Evolutionary conservation across 2,329 filamentous ascomycete species (phyloP), one percentile per base, ranked within the genome.

Genomic region (Neoascochyta sp.): DNA sequence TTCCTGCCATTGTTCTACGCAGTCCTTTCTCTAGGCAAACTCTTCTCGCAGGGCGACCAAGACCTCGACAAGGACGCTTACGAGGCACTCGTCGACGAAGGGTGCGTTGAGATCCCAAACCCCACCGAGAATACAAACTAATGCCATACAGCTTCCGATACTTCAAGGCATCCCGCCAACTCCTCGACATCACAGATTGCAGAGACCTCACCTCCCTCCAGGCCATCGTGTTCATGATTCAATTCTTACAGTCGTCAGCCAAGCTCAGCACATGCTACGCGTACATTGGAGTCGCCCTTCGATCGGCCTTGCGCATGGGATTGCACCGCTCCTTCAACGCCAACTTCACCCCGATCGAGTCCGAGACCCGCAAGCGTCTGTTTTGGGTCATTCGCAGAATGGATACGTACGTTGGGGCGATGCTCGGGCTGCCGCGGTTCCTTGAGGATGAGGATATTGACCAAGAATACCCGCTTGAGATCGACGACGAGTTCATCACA

Each of bases 101-200:
- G 69, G 57, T 66, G 47, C 38, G 54, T 40, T 17, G 7, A 13
- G 4, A 8, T 30, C 8, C 8, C 7, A 8, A 12, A 9, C 17
- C 8, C n/a, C n/a, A 22, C 14, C 5, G 1, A 9, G 13, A 9
- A 8, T 9, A 11, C n/a, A 9, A 13, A 8, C 49, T 60, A 27
- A 61, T 29, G 11, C n/a, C 12, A 3, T 9, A 5, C 24, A 68
- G 65, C n/a, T 69, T 70, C 45, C 63, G 65, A 24, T 71, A 71
- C 38, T 73, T 73, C 50, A 65, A 60, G 42, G 63, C 64, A 17
- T 67, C 68, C 14, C 65, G 69, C 7, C 66, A 69, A 35, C 49
- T 73, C 15, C 59, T 73, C 48, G 70, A 74, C 28, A 71, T 73
- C 32, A 68, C 69, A n/a, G 70, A 73, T 40, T 73, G 69, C 42